A percentile compares a stretch with the other conserved stretches of the same genome.
Conservation (phyloP, 1,284 basidiomycete species). For the Puccinia novopanici region DNA sequence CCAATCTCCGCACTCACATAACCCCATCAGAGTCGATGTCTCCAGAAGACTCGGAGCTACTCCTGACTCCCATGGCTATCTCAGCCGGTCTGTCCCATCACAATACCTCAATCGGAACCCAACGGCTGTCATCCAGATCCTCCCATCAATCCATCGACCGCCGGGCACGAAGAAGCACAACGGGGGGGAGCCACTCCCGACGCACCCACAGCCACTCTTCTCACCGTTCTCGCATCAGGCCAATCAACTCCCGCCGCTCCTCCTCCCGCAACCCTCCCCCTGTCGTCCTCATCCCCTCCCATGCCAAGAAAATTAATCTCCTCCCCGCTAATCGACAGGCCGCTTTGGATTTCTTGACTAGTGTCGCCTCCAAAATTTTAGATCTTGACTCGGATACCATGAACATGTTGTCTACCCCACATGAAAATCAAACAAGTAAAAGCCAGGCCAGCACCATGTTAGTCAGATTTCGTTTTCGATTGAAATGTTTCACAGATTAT, state of each 20-base stretch:
- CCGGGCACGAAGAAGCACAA: not conserved
- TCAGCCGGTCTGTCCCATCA: constrained; percentile 10
- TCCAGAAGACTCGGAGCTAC: constrained; percentile 3
- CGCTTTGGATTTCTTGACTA: constrained; percentile 2
- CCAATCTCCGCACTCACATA: not conserved
- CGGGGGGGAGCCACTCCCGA: not conserved
- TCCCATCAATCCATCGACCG: not conserved
- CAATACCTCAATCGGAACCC: not conserved
- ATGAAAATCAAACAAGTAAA: not conserved
- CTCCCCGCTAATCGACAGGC: not conserved
- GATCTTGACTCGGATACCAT: constrained; percentile 25
- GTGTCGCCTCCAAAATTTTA: constrained; percentile 9
- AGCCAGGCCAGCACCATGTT: not conserved
- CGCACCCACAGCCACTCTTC: constrained; percentile 17
- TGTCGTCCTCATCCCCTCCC: not conserved
- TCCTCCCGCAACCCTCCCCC: not conserved
- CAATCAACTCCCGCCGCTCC: not conserved
- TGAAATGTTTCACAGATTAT: not conserved
- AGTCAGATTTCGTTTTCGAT: not conserved
- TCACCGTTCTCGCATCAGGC: not conserved
- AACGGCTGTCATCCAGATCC: not conserved
- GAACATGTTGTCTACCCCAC: not conserved
- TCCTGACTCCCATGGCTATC: constrained; percentile 24
- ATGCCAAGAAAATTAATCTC: not conserved
- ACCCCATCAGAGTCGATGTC: not conserved